Percentiles rank a stretch among this genome's conserved stretches.
These are phyloP conservation scores for Trichoderma brevicompactum DNA, from an alignment of 2,329 filamentous ascomycete species.

Conservation along the genomic window DNA sequence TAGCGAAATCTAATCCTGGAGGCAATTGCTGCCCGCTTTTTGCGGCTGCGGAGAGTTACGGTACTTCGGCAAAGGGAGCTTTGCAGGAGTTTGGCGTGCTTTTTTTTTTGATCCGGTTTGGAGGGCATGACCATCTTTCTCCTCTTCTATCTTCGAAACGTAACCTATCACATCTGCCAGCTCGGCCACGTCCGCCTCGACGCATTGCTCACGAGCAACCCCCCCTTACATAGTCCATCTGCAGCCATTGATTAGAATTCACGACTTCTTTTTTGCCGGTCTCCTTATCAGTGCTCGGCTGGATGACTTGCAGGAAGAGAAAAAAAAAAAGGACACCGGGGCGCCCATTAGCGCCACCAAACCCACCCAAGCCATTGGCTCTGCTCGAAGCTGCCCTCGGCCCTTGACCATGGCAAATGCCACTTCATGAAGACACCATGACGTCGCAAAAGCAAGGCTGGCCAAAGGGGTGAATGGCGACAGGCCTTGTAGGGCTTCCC, in stretches of 20 bases:
- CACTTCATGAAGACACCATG: constrained; percentile 20
- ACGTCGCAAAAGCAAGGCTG: constrained; percentile 17
- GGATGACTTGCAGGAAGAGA: constrained; percentile 8
- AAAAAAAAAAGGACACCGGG: not conserved
- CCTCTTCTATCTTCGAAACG: not conserved
- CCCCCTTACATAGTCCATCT: constrained; percentile 1
- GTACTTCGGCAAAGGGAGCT: not conserved
- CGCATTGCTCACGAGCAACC: not conserved
- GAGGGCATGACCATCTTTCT: not conserved
- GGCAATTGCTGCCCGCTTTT: not conserved
- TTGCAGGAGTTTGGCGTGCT: not conserved
- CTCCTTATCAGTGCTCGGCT: not conserved
- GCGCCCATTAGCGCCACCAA: not conserved
- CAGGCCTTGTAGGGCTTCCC: constrained; percentile 17
- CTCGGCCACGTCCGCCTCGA: constrained; percentile 1
- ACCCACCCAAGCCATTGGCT: not conserved
- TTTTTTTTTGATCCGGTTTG: not conserved
- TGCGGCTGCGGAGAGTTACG: not conserved
- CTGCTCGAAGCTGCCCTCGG: not conserved
- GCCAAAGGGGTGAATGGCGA: constrained; percentile 21
- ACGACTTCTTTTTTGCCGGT: not conserved
- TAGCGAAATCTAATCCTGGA: not conserved
- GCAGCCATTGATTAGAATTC: not conserved
- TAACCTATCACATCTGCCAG: constrained; percentile 12
- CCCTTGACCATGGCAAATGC: not conserved